Conservation (phyloP, 1,139 yeast genomes). For the Nakaseomyces nivariensis region DNA sequence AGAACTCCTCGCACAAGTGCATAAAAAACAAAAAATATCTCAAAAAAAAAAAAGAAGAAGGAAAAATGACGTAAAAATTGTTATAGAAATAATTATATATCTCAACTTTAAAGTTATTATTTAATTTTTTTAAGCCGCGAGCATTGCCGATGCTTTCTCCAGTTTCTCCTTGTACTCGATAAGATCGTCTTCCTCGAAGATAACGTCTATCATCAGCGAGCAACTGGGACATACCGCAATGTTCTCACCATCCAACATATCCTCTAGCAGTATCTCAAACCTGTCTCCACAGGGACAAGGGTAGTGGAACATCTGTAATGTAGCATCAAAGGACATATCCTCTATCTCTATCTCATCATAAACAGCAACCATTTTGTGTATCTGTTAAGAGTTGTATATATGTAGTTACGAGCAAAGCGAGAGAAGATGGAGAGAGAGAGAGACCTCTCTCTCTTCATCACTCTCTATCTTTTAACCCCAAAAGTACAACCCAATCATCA, state of each 20-base stretch:
- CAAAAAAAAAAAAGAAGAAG: too few species aligned
- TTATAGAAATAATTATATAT: background rate
- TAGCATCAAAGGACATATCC: conserved; percentile 84
- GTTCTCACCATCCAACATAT: conserved; percentile 81
- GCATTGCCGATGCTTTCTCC: background rate
- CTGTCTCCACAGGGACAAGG: conserved; percentile 99
- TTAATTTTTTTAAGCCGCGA: background rate
- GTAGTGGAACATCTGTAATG: conserved; percentile 71
- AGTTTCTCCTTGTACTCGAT: conserved; percentile 32
- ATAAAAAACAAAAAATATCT: background rate
- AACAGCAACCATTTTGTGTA: conserved; percentile 38
- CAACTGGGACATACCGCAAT: conserved; percentile 96
- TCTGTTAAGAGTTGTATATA: background rate
- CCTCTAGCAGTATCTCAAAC: conserved; percentile 79
- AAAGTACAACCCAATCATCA: too few species aligned
- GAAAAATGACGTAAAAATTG: background rate
- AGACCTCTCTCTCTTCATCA: too few species aligned
- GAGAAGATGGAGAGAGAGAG: background rate
- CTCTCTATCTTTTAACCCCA: too few species aligned
- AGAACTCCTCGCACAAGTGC: too few species aligned
- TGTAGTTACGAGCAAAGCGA: too few species aligned
- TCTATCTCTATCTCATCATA: conserved; percentile 96
- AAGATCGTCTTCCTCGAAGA: conserved; percentile 57
- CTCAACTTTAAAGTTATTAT: too few species aligned
- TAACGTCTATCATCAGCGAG: conserved; percentile 83